A percentile compares a stretch with the other conserved stretches of the same genome.
Evolutionary conservation across 2,329 filamentous ascomycete species (phyloP).

Genomic region (Xylariaceae sp.): DNA sequence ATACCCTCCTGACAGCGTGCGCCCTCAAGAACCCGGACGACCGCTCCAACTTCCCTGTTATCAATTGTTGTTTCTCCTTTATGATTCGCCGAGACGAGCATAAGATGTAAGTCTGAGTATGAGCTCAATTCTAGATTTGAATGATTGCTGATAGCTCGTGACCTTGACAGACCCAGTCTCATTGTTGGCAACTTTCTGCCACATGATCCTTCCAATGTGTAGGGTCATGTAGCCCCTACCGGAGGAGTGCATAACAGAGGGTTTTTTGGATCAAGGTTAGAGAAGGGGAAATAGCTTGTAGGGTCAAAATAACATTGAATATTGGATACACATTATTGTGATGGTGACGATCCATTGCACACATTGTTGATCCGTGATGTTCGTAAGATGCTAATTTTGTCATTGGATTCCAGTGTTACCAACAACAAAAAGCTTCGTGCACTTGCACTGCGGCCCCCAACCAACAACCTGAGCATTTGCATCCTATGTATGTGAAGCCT

Average conservation of each 20-base stretch:
- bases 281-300: not conserved
- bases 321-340: not conserved
- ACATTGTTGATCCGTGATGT: not conserved
- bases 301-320: not conserved
- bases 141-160: conserved; percentile 31
- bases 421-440: not conserved
- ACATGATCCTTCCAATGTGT: conserved; percentile 57
- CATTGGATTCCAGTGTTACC: not conserved
- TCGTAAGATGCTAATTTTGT: not conserved
- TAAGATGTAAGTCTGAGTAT: conserved; percentile 68
- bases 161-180: conserved; percentile 65
- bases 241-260: not conserved
- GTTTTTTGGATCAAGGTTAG: not conserved
- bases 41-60: conserved; percentile 62
- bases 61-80: conserved; percentile 96
- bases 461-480: not conserved
- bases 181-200: conserved; percentile 97
- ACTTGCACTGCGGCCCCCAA: not conserved
- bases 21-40: conserved; percentile 77
- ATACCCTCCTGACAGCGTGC: conserved; percentile 91
- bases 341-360: not conserved
- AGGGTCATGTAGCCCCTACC: conserved; percentile 20
- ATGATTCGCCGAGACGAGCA: conserved; percentile 92
- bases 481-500: not conserved
- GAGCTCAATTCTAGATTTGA: not conserved